Evolutionary conservation across 257 asterid species (phyloP), one percentile per base, ranked within the genome.

Genomic region (Ligustrum vulgare): DNA sequence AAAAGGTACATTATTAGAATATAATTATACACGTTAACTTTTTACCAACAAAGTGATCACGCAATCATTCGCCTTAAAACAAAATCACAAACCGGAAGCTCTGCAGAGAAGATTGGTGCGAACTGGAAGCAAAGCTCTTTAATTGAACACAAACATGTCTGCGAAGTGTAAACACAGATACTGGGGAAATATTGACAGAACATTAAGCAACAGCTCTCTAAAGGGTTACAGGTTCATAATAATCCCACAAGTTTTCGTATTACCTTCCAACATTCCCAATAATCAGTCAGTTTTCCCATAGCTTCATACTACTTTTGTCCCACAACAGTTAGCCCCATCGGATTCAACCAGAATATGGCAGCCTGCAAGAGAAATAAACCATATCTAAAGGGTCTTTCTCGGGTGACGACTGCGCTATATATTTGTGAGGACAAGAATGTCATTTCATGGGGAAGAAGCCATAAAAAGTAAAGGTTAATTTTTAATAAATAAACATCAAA

Each of bases 271-370:
- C 49, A 43, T 43, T 43, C 51, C 5, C 18, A 43, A 43, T 43
- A 43, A 43, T 43, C 51, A 43, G 51, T 43, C 51, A 43, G 18
- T 12, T 43, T 13, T 43, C 51, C 51, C 51, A 13, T 43, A 13
- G 51, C 15, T 43, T 43, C 4, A 41, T 16, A 43, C 51, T 43
- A 43, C 3, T 11, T 11, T 43, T 12, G 16, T 10, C 51, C 16
- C 51, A 13, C 5, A 43, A 12, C 51, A 3, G 16, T 43, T 4
- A 13, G 51, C n/a, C n/a, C 25, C 62, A 5, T 51, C 0, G 25
- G 25, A 5, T 5, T 51, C 77, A 81, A 16, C 91, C 81, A 15
- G 73, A 54, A 35, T 83, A 83, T 0, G 92, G 92, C 77, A 88
- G 70, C 84, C 89, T 84, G 85, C 74, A 64, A 73, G 3, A 58